A percentile compares a stretch with the other conserved stretches of the same genome.
Conservation (phyloP, 345 rosid species). For the Cardamine resedifolia region DNA sequence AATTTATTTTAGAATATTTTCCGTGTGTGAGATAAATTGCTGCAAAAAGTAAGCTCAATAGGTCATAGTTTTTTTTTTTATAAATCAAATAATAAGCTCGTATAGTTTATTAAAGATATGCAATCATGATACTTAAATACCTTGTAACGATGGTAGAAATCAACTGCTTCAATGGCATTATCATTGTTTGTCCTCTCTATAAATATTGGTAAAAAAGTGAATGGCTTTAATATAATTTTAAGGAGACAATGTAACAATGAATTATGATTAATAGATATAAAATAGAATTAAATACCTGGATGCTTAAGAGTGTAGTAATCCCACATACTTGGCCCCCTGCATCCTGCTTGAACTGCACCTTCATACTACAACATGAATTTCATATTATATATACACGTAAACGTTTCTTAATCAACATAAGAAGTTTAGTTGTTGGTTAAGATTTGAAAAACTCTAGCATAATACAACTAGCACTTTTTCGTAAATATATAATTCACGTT, state of each 20-base stretch:
- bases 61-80: neutral
- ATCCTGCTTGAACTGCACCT: constrained; percentile 21
- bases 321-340: constrained; percentile 36
- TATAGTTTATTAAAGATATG: neutral
- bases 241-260: too few species aligned
- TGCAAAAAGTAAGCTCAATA: neutral
- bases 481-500: neutral
- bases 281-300: constrained; percentile 5
- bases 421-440: neutral
- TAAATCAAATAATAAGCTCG: neutral
- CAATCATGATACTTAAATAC: constrained; percentile 15
- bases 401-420: neutral
- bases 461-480: neutral
- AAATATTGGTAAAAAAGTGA: neutral
- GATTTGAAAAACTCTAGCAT: neutral
- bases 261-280: neutral
- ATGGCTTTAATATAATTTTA: neutral
- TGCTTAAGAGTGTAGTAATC: constrained; percentile 26
- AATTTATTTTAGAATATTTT: neutral
- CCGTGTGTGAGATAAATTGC: neutral
- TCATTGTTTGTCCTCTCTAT: constrained; percentile 17
- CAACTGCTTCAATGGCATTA: constrained; percentile 12
- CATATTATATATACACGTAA: neutral
- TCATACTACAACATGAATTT: constrained; percentile 19
- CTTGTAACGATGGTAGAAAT: constrained; percentile 41